Conservation (phyloP, 306 rosid species). For the Hippophae tibetana region DNA sequence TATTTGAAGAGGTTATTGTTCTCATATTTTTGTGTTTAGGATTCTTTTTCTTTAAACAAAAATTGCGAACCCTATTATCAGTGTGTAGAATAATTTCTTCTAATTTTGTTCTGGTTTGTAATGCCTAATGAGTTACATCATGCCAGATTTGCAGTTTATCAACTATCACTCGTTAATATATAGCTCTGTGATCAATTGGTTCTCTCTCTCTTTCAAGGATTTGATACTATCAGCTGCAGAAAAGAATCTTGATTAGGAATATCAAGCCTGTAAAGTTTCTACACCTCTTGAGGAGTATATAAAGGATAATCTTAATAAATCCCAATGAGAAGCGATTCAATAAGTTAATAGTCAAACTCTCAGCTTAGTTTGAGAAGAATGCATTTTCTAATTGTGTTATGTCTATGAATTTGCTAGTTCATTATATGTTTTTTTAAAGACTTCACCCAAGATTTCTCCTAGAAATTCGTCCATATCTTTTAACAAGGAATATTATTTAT, state of each 20-base stretch:
- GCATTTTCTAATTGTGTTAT: background rate
- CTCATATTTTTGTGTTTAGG: background rate
- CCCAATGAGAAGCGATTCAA: conserved; percentile 72
- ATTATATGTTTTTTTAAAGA: background rate
- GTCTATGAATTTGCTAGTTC: background rate
- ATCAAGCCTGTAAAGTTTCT: conserved; percentile 23
- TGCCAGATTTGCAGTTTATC: conserved; percentile 86
- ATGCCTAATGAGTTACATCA: conserved; percentile 11
- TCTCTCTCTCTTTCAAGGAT: conserved; percentile 78
- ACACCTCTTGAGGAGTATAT: conserved; percentile 50
- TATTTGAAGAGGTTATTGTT: background rate
- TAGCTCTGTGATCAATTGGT: conserved; percentile 53
- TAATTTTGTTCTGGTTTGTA: background rate
- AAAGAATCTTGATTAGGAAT: conserved; percentile 34
- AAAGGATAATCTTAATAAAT: conserved; percentile 59
- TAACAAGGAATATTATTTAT: conserved; percentile 12
- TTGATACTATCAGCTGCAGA: conserved; percentile 53
- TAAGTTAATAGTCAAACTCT: conserved; percentile 28
- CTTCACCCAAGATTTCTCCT: background rate
- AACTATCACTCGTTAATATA: conserved; percentile 76
- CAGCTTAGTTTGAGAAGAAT: background rate
- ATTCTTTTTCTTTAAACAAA: background rate
- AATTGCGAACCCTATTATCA: background rate
- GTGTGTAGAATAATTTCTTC: conserved; percentile 1
- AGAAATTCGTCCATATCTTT: conserved; percentile 2